Evolutionary conservation across 2,329 filamentous ascomycete species (phyloP), one percentile per base, ranked within the genome.

Genomic region (Aspergillus vadensis): DNA sequence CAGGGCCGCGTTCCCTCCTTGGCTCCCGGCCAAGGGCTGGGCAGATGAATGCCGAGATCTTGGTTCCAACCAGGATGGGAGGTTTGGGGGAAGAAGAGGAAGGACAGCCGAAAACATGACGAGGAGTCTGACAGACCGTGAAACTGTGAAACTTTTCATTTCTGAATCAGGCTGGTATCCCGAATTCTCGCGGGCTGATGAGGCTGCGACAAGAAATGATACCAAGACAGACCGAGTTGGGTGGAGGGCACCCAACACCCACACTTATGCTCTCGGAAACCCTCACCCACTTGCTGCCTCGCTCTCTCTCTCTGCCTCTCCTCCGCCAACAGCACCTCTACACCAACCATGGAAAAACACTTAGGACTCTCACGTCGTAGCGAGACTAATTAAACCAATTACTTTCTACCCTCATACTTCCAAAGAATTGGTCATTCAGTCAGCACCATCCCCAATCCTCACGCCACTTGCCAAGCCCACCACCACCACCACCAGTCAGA

Each of bases 11-110:
- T 12, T 36, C 47, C 43, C 44, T 52, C 32, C 55, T 52, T 58
- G 25, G 49, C 27, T 52, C 49, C 27, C 21, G 56, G 56, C 56
- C 56, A 52, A 53, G 56, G 30, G 43, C 56, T 53, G 25, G 38
- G 48, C 56, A 44, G n/a, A 43, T 30, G 43, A 9, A 44, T 36
- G 56, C 44, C 55, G 30, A 57, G 44, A 50, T 32, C 19, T 38
- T 57, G 30, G 55, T 49, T 38, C 21, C 9, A 57, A 30, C 32
- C 32, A 36, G 32, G 32, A 36, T 36, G 32, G 44, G 49, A 57
- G 27, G 44, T 30, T 30, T 30, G 25, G 25, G 27, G 14, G 38
- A 23, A 23, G 10, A 12, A 44, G 19, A 44, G 41, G 41, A 44
- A 44, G 41, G 41, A 44, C 21, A 14, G 19, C 41, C 41, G 41